Evolutionary conservation across 1,284 basidiomycete genomes (phyloP).

Genomic region (Fomitopsis betulina): DNA sequence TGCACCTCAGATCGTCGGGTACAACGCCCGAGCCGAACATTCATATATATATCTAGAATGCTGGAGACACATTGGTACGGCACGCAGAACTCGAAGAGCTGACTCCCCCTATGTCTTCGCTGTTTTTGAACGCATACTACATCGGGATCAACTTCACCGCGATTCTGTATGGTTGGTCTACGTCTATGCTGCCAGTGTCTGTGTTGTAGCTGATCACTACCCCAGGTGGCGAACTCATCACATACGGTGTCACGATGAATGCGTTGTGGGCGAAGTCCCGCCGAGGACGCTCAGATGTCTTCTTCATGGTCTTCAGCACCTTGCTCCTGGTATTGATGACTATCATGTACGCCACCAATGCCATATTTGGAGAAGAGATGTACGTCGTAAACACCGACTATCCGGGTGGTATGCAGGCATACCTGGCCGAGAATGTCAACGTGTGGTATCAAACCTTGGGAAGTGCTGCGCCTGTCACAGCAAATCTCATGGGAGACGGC

Average conservation of each 20-base stretch:
- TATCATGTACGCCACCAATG: constrained; percentile 11
- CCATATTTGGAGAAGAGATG: constrained; percentile 15
- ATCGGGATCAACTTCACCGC: constrained; percentile 20
- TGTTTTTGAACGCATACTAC: constrained; percentile 21
- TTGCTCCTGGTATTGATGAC: constrained; percentile 13
- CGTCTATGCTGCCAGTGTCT: neutral
- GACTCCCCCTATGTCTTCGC: neutral
- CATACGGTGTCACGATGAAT: constrained; percentile 17
- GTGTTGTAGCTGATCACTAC: neutral
- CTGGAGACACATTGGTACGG: too few relatives aligned
- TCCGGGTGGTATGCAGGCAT: constrained; percentile 10
- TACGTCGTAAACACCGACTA: constrained; percentile 15
- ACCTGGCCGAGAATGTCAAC: constrained; percentile 9
- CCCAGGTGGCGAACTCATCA: constrained; percentile 21
- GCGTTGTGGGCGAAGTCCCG: constrained; percentile 5
- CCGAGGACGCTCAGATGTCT: neutral
- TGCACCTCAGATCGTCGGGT: too few relatives aligned
- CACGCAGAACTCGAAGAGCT: too few relatives aligned
- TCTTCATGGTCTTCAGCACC: constrained; percentile 10
- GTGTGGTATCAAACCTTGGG: constrained; percentile 18
- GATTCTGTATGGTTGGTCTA: constrained; percentile 22
- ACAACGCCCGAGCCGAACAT: too few relatives aligned
- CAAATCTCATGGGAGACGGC: constrained; percentile 12
- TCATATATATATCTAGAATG: too few relatives aligned
- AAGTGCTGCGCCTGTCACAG: constrained; percentile 8